Evolutionary conservation across 352 stramenopile genomes (phyloP).

Genomic region (Pythium aquatile): DNA sequence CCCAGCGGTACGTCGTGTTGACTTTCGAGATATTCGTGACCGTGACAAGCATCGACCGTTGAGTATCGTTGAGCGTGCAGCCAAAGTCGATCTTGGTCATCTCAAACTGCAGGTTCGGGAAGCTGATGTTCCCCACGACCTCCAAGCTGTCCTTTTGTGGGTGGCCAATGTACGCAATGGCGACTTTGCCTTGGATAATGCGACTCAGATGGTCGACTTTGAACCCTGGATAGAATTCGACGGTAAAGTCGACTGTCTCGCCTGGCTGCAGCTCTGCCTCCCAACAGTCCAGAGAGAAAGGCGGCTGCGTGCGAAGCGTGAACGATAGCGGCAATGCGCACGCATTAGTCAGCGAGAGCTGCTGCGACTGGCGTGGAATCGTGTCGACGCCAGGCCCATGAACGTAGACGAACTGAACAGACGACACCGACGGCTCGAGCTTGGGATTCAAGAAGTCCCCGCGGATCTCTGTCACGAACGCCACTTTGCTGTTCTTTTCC

Average conservation of each 20-base stretch:
- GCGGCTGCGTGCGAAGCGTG: constrained; percentile 84
- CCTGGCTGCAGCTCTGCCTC: constrained; percentile 84
- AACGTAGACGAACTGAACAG: constrained; percentile 89
- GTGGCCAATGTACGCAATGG: constrained; percentile 85
- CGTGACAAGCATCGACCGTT: constrained; percentile 81
- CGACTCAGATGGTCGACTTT: constrained; percentile 90
- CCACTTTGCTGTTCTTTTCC: constrained; percentile 86
- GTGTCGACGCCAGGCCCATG: constrained; percentile 73
- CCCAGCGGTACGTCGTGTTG: constrained; percentile 87
- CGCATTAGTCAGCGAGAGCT: constrained; percentile 83
- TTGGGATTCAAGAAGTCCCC: constrained; percentile 91
- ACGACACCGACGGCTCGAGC: constrained; percentile 65
- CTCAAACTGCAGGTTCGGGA: constrained; percentile 94
- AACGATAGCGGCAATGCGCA: constrained; percentile 91
- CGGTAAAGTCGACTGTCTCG: constrained; percentile 74
- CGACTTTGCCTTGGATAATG: constrained; percentile 81
- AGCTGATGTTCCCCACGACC: constrained; percentile 91
- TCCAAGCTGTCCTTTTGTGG: constrained; percentile 90
- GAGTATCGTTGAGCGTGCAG: constrained; percentile 95
- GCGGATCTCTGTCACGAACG: constrained; percentile 86
- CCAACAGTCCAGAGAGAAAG: constrained; percentile 92
- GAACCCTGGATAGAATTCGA: constrained; percentile 94
- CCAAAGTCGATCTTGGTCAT: constrained; percentile 91
- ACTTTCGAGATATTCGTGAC: constrained; percentile 92
- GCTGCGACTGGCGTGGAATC: constrained; percentile 53